Evolutionary conservation across 1,139 yeast genomes (phyloP).

Genomic region (Spencermartinsiella ligniputridi): DNA sequence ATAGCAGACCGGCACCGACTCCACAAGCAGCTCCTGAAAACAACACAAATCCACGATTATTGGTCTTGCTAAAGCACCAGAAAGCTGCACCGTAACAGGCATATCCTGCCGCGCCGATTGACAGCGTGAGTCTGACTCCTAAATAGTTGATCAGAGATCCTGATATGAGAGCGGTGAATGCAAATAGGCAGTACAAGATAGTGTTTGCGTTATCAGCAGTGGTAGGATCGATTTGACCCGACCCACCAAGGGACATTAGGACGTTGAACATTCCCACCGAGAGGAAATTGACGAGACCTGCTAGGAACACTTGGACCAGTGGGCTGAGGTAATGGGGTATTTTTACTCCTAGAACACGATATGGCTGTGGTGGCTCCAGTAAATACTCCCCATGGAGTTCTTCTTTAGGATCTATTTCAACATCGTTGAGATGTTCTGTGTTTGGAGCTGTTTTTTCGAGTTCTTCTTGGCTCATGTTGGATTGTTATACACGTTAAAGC

Average conservation of each 20-base stretch:
- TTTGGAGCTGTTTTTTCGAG: too few species aligned
- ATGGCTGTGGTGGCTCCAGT: conserved; percentile 6
- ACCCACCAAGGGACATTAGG: conserved; percentile 51
- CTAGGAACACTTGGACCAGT: conserved; percentile 14
- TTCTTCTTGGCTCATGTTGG: too few species aligned
- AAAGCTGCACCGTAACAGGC: conserved; percentile 48
- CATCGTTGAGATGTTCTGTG: too few species aligned
- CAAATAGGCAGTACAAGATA: conserved; percentile 50
- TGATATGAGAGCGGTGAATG: conserved; percentile 50
- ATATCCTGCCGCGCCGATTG: conserved; percentile 51
- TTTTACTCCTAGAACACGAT: conserved; percentile 8
- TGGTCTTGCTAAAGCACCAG: conserved; percentile 42
- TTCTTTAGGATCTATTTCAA: background rate
- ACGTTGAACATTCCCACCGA: conserved; percentile 60
- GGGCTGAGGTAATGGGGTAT: conserved; percentile 13
- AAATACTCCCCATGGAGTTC: background rate
- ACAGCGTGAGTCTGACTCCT: conserved; percentile 43
- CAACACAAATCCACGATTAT: conserved; percentile 49
- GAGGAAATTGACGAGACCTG: conserved; percentile 45
- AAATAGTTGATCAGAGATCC: conserved; percentile 47
- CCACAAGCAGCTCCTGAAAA: conserved; percentile 57
- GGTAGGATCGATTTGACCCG: conserved; percentile 28
- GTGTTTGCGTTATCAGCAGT: conserved; percentile 47
- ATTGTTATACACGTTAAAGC: too few species aligned
- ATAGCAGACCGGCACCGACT: conserved; percentile 48